phyloP scores from a whole-genome alignment of 768 basidiomycete species.

The Leccinum broughii region DNA sequence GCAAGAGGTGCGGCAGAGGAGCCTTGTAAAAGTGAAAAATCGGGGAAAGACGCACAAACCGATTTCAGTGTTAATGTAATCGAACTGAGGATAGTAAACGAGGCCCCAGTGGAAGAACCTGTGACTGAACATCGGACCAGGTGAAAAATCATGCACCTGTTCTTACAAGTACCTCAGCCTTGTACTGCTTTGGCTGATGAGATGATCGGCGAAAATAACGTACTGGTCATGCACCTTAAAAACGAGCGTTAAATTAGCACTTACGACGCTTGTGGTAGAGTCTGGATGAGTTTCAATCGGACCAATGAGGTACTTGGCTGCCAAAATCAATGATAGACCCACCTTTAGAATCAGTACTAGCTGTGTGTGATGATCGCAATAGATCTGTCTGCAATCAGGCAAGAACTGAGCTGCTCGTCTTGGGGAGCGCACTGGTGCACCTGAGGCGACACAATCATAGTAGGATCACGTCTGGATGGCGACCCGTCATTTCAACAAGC shows the following conservation, averaged over 20 bases:
- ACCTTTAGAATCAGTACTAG: background rate
- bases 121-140: background rate
- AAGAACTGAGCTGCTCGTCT: background rate
- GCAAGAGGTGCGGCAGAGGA: background rate
- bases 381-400: background rate
- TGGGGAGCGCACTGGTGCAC: background rate
- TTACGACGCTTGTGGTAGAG: background rate
- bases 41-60: background rate
- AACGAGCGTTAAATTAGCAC: background rate
- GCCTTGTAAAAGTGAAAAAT: constrained; percentile 2
- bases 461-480: background rate
- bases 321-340: background rate
- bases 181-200: background rate
- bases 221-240: background rate
- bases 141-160: background rate
- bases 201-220: background rate
- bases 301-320: background rate
- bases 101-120: background rate
- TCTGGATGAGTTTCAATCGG: background rate
- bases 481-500: background rate
- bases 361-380: background rate
- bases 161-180: background rate
- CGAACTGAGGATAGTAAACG: background rate
- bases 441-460: background rate
- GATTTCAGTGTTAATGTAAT: background rate